Percentiles rank a stretch among this genome's conserved stretches.
These are phyloP conservation scores for Beauveria sp. DNA, from an alignment of 2,329 filamentous ascomycete species.

Conservation along the genomic window DNA sequence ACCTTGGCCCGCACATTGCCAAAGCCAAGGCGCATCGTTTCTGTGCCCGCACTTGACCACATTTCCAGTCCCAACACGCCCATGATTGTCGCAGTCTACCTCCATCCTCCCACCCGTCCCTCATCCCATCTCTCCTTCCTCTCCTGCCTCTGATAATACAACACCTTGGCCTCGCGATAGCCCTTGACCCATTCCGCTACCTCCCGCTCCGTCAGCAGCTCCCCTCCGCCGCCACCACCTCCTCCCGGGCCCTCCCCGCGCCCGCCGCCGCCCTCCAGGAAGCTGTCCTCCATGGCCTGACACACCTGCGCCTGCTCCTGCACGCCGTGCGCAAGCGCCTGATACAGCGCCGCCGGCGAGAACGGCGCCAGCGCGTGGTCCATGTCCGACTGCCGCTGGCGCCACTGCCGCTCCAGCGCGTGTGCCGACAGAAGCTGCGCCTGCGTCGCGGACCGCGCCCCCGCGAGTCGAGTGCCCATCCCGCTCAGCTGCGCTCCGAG, in stretches of 20 bases:
- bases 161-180: conserved; percentile 71
- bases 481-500: conserved; percentile 57
- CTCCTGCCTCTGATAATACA: conserved; percentile 74
- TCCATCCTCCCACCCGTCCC: conserved; percentile 88
- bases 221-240: conserved; percentile 18
- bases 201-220: conserved; percentile 65
- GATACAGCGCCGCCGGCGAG: conserved; percentile 79
- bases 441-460: conserved; percentile 64
- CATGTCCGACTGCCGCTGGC: conserved; percentile 80
- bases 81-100: conserved; percentile 40
- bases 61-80: background rate
- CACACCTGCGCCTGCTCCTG: conserved; percentile 78
- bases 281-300: conserved; percentile 83
- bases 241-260: conserved; percentile 17
- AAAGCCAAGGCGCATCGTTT: background rate
- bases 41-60: background rate
- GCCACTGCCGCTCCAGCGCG: conserved; percentile 87
- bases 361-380: conserved; percentile 78
- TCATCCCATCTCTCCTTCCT: conserved; percentile 93
- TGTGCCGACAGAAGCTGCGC: conserved; percentile 76
- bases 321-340: conserved; percentile 66
- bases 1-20: background rate
- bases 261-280: conserved; percentile 53
- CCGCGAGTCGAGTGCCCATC: conserved; percentile 48
- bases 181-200: conserved; percentile 75